phyloP scores from a whole-genome alignment of 176 grass and related monocot species.

The Raddia distichophylla region DNA sequence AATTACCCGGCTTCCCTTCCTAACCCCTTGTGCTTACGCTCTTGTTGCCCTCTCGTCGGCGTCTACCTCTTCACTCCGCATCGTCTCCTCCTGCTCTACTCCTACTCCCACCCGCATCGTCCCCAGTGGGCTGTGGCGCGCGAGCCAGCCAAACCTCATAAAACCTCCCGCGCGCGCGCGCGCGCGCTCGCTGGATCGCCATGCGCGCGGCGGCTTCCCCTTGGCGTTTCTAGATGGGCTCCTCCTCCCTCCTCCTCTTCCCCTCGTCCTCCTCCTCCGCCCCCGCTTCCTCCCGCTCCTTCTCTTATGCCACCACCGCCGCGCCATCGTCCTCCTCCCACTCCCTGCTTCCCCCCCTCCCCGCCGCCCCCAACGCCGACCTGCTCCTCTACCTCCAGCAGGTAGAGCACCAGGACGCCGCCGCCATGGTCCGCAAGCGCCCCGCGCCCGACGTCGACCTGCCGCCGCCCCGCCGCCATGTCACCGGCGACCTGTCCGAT shows the following conservation, averaged over 20 bases:
- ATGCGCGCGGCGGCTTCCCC: slow-evolving; percentile 54
- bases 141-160: not conserved
- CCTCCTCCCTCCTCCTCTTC: slow-evolving; percentile 60
- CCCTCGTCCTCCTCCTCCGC: slow-evolving; percentile 42
- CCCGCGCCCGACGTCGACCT: slow-evolving; percentile 61
- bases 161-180: slow-evolving; percentile 6
- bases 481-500: slow-evolving; percentile 32
- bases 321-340: not conserved
- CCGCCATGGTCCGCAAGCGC: slow-evolving; percentile 78
- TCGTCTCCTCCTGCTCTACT: too few species aligned
- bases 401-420: slow-evolving; percentile 48
- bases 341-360: slow-evolving; percentile 36
- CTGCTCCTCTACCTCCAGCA: slow-evolving; percentile 41
- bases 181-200: not conserved
- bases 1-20: slow-evolving; percentile 7
- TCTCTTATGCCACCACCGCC: slow-evolving; percentile 24
- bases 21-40: slow-evolving; percentile 5
- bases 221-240: slow-evolving; percentile 77
- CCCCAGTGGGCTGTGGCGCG: too few species aligned
- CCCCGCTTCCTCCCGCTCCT: not conserved
- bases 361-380: not conserved
- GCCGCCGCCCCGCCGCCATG: slow-evolving; percentile 40
- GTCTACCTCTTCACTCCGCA: slow-evolving; percentile 32
- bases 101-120: too few species aligned
- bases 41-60: slow-evolving; percentile 30